Evolutionary conservation across 2,329 filamentous ascomycete species (phyloP), one percentile per base, ranked within the genome.

Genomic region (Cytospora mali): DNA sequence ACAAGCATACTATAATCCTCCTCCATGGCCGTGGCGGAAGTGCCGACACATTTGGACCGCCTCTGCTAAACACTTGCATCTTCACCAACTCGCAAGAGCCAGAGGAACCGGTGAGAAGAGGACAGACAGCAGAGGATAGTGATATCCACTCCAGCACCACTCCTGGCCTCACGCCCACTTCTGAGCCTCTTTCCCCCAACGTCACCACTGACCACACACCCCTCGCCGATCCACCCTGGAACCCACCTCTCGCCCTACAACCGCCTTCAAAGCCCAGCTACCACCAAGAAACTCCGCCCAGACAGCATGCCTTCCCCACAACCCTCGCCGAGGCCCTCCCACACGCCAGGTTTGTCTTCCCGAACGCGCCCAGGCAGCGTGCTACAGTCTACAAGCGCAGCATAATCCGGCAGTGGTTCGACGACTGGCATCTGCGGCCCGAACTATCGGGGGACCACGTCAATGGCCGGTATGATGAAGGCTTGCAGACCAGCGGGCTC

Each of bases 21-120:
- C 76, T 84, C 6, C 81, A 84, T 62, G 81, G 80, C 39, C 79
- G 80, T 9, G 80, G 81, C n/a, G 77, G 72, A 46, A 76, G 70
- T 56, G 77, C 75, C 1, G 46, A 68, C 6, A 74, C 73, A 33
- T 84, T 83, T 55, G 74, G 73, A 13, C 66, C 71, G 0, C 71
- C 73, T 0, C 68, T 84, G 3, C 73, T 83, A 6, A 63, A 72
- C 6, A 67, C 68, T 4, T 55, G 66, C 18, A 61, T 74, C 53
- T 16, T 58, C 35, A 11, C 33, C 7, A 10, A 23, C 9, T 18
- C 46, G 6, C 14, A 9, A 7, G 1, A 13, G 11, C n/a, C 25
- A 18, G 9, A 7, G 16, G 16, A 2, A 7, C n/a, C 1, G 33
- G 6, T 5, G 21, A n/a, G 16, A 27, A 31, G n/a, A 16, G 42